phyloP scores from a whole-genome alignment of 192 early-diverging fungal genomes.

The Coemansia sp. region DNA sequence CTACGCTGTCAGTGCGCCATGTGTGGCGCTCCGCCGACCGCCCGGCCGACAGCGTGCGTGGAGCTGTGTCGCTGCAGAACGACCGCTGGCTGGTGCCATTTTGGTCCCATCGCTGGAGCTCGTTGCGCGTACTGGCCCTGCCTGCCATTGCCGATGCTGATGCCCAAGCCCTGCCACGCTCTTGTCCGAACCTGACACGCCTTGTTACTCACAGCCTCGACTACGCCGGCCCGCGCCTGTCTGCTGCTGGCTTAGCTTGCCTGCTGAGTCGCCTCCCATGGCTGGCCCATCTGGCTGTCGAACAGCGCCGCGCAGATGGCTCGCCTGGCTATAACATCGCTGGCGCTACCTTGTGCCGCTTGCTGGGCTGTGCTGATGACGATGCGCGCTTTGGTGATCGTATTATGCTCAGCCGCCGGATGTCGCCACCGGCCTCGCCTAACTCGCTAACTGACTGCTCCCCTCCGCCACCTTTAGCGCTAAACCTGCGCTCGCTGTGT shows the following conservation, averaged over 20 bases:
- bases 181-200: conserved; percentile 32
- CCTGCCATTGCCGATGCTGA: conserved; percentile 43
- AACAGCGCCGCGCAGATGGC: conserved; percentile 45
- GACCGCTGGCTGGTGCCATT: conserved; percentile 21
- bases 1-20: conserved; percentile 33
- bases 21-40: conserved; percentile 26
- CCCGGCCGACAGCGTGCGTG: conserved; percentile 22
- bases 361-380: conserved; percentile 29
- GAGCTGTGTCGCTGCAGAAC: conserved; percentile 45
- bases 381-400: conserved; percentile 12
- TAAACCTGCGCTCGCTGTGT: conserved; percentile 15
- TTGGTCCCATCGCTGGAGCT: conserved; percentile 20
- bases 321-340: conserved; percentile 37
- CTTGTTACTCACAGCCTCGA: conserved; percentile 48
- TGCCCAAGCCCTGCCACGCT: conserved; percentile 12
- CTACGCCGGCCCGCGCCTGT: conserved; percentile 47
- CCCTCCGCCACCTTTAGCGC: not conserved
- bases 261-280: conserved; percentile 26
- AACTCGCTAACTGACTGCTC: not conserved
- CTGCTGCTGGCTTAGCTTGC: conserved; percentile 28
- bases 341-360: conserved; percentile 34
- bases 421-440: conserved; percentile 7
- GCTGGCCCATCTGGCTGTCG: conserved; percentile 43
- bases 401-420: conserved; percentile 19
- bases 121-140: conserved; percentile 28